Conservation (phyloP, 495 filamentous ascomycete genomes). For the Penicillium malachiteum region DNA sequence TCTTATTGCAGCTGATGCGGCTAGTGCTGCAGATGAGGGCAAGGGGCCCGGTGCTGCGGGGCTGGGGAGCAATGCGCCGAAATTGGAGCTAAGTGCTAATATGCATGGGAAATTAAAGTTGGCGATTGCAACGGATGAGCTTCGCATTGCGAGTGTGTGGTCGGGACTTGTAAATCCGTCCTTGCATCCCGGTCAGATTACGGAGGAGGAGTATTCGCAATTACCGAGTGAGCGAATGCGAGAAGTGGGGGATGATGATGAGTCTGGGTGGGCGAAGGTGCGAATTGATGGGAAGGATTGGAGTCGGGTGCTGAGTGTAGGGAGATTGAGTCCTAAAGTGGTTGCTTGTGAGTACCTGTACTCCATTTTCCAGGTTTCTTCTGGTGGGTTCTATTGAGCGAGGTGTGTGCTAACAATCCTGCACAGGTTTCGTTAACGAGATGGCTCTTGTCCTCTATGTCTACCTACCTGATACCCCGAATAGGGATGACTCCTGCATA, state of each 20-base stretch:
- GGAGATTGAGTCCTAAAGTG: constrained; percentile 79
- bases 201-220: constrained; percentile 59
- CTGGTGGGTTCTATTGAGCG: no score
- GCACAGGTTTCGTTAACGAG: constrained; percentile 63
- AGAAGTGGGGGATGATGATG: constrained; percentile 46
- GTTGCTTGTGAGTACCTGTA: constrained; percentile 68
- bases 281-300: constrained; percentile 90
- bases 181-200: constrained; percentile 70
- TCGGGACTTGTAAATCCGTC: constrained; percentile 77
- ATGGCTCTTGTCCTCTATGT: constrained; percentile 90
- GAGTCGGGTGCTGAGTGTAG: constrained; percentile 87
- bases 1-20: constrained; percentile 13
- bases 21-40: constrained; percentile 3
- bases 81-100: constrained; percentile 80
- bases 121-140: constrained; percentile 70
- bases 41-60: constrained; percentile 10
- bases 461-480: constrained; percentile 73
- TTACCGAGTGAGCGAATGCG: constrained; percentile 75
- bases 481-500: constrained; percentile 70
- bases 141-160: constrained; percentile 83
- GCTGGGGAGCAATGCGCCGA: constrained; percentile 46
- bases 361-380: no score
- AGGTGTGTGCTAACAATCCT: neutral
- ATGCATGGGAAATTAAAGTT: constrained; percentile 85
- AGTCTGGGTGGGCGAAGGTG: constrained; percentile 78